Conservation (phyloP, 2,329 filamentous ascomycete genomes). For the Pestalotiopsis sp. region DNA sequence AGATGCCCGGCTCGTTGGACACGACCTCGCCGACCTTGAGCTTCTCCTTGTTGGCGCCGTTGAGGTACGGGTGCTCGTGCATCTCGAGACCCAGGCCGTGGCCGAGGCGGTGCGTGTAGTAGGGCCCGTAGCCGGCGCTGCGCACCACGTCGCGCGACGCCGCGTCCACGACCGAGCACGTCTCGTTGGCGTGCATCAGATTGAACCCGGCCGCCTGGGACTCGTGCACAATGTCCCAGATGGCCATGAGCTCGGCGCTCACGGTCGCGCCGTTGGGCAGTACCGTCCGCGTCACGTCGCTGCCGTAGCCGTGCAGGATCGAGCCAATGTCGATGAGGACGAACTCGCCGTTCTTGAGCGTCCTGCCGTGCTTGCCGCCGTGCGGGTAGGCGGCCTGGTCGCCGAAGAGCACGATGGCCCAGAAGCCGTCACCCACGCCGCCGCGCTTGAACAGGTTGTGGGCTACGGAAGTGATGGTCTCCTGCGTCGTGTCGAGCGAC, state of each 20-base stretch:
- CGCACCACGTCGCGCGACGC: conserved; percentile 28
- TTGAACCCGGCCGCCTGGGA: conserved; percentile 29
- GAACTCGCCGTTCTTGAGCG: conserved; percentile 28
- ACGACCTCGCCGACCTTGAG: conserved; percentile 27
- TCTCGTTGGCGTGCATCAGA: conserved; percentile 29
- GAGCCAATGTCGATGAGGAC: conserved; percentile 33
- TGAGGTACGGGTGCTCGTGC: conserved; percentile 34
- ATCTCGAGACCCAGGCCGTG: conserved; percentile 31
- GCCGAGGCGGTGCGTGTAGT: conserved; percentile 31
- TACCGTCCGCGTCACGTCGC: conserved; percentile 32
- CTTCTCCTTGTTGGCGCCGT: conserved; percentile 32
- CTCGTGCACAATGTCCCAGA: conserved; percentile 27
- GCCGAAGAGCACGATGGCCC: conserved; percentile 33
- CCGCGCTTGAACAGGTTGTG: conserved; percentile 26
- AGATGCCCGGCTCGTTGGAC: conserved; percentile 33
- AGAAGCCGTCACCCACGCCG: conserved; percentile 28
- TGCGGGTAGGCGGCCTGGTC: conserved; percentile 32
- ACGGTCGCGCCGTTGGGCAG: conserved; percentile 24
- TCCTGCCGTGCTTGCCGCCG: conserved; percentile 29
- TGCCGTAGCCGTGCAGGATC: conserved; percentile 30
- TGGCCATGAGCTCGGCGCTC: conserved; percentile 26
- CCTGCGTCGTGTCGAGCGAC: conserved; percentile 27
- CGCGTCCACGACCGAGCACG: conserved; percentile 29
- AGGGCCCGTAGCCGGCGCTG: conserved; percentile 26
- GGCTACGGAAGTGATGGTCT: conserved; percentile 23